A percentile compares a stretch with the other conserved stretches of the same genome.
These are phyloP conservation scores for Trichoderma semiorbis DNA, from an alignment of 2,329 filamentous ascomycete species.

Conservation along the genomic window DNA sequence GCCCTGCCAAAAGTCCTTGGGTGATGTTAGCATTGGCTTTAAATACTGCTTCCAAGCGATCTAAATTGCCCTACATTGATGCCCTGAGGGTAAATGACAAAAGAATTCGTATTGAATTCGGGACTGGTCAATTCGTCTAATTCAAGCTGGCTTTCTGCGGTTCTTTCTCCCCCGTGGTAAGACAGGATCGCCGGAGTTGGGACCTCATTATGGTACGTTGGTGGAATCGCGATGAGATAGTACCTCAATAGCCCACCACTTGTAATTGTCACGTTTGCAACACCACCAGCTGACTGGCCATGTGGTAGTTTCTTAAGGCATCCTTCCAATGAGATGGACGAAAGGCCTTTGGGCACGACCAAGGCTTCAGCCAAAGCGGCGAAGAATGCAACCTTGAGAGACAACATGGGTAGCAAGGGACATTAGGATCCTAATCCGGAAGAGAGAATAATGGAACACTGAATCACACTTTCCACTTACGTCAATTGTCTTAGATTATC, in stretches of 20 bases:
- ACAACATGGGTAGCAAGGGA: neutral
- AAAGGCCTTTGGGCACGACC: neutral
- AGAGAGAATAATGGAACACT: neutral
- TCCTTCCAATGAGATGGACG: neutral
- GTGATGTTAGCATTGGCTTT: neutral
- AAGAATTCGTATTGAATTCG: neutral
- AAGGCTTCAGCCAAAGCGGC: neutral
- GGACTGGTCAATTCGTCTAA: neutral
- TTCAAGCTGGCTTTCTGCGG: neutral
- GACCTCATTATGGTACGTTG: neutral
- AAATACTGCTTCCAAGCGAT: no score
- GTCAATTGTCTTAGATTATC: neutral
- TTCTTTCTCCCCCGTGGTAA: neutral
- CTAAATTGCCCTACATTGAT: neutral
- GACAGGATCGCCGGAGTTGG: neutral
- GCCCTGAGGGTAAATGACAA: neutral
- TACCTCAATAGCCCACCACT: neutral
- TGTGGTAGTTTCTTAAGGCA: neutral
- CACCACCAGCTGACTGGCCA: neutral
- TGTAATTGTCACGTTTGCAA: neutral
- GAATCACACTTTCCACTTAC: neutral
- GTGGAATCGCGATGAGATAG: neutral
- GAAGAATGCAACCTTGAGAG: neutral
- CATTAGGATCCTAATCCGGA: neutral
- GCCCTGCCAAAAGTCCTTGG: neutral